Conservation (phyloP, 441 rosid genomes). For the Raphanus hybrid region DNA sequence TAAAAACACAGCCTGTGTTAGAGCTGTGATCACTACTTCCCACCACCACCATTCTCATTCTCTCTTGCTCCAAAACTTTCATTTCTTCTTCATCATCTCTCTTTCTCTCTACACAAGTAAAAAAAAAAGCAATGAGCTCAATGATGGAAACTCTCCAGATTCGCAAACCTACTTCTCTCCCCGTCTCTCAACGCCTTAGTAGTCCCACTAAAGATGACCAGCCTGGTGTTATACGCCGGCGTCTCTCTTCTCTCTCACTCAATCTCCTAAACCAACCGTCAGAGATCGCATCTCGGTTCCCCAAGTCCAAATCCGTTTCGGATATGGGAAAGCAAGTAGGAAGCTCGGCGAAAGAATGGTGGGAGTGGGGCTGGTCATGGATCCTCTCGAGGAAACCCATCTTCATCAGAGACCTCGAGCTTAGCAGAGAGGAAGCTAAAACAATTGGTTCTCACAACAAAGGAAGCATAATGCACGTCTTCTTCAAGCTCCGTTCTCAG, state of each 20-base stretch:
- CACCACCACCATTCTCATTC: constrained; percentile 11
- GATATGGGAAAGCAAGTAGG: constrained; percentile 63
- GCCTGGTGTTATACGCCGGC: constrained; percentile 47
- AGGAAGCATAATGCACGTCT: constrained; percentile 85
- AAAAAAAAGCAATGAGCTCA: constrained; percentile 57
- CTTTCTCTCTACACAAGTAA: neutral
- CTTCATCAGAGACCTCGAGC: constrained; percentile 80
- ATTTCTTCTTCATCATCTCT: neutral
- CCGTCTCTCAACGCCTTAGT: constrained; percentile 35
- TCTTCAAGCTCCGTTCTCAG: constrained; percentile 66
- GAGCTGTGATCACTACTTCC: constrained; percentile 49
- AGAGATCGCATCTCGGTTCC: constrained; percentile 54
- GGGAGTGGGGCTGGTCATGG: constrained; percentile 91
- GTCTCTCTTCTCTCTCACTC: constrained; percentile 77
- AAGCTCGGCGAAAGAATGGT: constrained; percentile 71
- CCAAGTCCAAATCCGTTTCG: constrained; percentile 66
- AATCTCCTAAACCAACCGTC: constrained; percentile 44
- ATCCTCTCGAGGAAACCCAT: constrained; percentile 66
- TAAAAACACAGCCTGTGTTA: constrained; percentile 60
- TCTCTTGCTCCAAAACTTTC: neutral
- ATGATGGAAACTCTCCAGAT: constrained; percentile 62
- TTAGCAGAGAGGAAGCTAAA: constrained; percentile 72
- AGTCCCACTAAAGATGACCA: constrained; percentile 24
- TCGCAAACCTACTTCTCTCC: constrained; percentile 42
- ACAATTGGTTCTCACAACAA: constrained; percentile 59